A percentile compares a stretch with the other conserved stretches of the same genome.
Conservation (phyloP, 129 eudicot species). For the Heracleum sosnowskyi region DNA sequence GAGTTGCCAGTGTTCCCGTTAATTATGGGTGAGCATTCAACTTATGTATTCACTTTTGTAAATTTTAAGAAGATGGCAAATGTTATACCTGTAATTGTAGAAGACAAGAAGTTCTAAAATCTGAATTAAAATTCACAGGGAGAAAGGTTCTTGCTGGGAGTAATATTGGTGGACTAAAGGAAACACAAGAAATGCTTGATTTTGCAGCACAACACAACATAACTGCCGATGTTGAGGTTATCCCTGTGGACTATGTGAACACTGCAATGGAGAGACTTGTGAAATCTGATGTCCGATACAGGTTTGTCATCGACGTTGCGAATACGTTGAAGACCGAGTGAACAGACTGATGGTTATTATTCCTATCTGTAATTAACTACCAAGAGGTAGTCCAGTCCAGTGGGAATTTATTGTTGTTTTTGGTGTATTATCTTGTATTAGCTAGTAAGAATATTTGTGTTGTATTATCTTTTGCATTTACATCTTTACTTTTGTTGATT, state of each 20-base stretch:
- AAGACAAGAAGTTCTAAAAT: background rate
- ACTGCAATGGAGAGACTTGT: slow-evolving; percentile 22
- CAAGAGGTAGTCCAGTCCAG: background rate
- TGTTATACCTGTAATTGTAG: background rate
- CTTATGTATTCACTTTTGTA: too few relatives aligned
- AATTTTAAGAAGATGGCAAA: too few relatives aligned
- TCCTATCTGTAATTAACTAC: background rate
- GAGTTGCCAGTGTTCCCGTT: slow-evolving; percentile 23
- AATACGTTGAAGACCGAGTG: slow-evolving; percentile 5
- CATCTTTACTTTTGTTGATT: too few relatives aligned
- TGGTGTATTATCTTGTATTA: background rate
- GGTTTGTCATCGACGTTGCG: slow-evolving; percentile 18
- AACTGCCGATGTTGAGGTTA: slow-evolving; percentile 16
- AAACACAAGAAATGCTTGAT: slow-evolving; percentile 26
- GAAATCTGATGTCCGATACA: slow-evolving; percentile 20
- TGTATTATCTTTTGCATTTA: background rate
- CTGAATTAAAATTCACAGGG: slow-evolving; percentile 5
- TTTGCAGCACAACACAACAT: slow-evolving; percentile 17
- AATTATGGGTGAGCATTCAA: slow-evolving; percentile 6
- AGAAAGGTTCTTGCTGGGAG: slow-evolving; percentile 18
- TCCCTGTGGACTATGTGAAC: slow-evolving; percentile 17
- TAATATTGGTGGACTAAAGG: slow-evolving; percentile 14
- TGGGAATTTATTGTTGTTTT: background rate
- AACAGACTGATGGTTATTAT: background rate
- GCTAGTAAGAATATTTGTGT: background rate